Percentiles rank a stretch among this genome's conserved stretches.
Evolutionary conservation across 2,329 filamentous ascomycete genomes (phyloP).

Genomic region (Fusarium sarcochroum): DNA sequence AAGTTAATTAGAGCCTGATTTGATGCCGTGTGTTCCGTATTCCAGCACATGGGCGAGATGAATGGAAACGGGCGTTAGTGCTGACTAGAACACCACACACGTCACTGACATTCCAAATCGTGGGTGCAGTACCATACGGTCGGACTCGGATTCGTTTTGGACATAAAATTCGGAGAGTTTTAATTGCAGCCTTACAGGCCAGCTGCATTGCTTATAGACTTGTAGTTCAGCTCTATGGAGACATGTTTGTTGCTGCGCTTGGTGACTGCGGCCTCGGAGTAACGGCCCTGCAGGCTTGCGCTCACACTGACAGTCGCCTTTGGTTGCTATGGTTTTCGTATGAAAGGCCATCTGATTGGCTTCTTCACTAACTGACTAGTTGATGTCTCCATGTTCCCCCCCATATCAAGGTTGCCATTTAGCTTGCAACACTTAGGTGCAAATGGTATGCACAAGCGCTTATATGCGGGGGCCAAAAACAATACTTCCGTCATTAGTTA

Average conservation of each 20-base stretch:
- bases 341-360: not conserved
- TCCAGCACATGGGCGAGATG: not conserved
- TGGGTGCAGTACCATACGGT: not conserved
- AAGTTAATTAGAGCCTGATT: constrained; percentile 21
- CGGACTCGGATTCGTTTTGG: not conserved
- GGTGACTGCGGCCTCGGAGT: not conserved
- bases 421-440: too few species aligned
- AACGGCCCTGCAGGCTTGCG: not conserved
- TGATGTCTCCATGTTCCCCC: too few species aligned
- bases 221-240: not conserved
- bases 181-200: not conserved
- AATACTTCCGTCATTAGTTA: not conserved
- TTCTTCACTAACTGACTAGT: not conserved
- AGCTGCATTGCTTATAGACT: too few species aligned
- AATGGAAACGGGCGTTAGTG: constrained; percentile 8
- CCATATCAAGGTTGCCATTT: too few species aligned
- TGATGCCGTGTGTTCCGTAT: constrained; percentile 21
- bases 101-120: constrained; percentile 10
- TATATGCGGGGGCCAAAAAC: not conserved
- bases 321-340: not conserved
- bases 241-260: not conserved
- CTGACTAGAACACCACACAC: constrained; percentile 17
- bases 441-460: too few species aligned
- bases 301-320: not conserved
- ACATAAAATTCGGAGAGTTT: not conserved